These are phyloP conservation scores for Phytopythium vexans DNA, from an alignment of 352 stramenopile species.

Conservation along the genomic window DNA sequence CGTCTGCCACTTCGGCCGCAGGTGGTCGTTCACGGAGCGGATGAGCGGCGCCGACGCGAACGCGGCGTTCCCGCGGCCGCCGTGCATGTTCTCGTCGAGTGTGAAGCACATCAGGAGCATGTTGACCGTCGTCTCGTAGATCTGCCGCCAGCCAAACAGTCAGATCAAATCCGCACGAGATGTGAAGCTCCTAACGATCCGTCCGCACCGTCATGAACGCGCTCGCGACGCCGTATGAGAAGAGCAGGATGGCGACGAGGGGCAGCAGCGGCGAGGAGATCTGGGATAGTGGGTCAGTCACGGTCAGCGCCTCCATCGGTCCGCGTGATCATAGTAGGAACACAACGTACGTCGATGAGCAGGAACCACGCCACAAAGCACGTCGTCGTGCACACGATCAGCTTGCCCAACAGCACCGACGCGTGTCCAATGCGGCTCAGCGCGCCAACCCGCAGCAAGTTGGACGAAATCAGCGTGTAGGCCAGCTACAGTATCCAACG, in stretches of 20 bases:
- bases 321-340: too few relatives aligned
- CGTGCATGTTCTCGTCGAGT: slow-evolving; percentile 80
- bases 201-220: slow-evolving; percentile 74
- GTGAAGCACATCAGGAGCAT: slow-evolving; percentile 86
- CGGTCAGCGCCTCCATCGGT: too few relatives aligned
- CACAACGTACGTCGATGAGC: slow-evolving; percentile 47
- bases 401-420: slow-evolving; percentile 67
- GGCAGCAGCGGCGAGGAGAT: slow-evolving; percentile 60
- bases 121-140: slow-evolving; percentile 86
- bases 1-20: slow-evolving; percentile 84
- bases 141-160: slow-evolving; percentile 23
- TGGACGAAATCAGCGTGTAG: slow-evolving; percentile 67
- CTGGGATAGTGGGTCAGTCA: slow-evolving; percentile 10
- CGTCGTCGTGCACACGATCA: slow-evolving; percentile 73
- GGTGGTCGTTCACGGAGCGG: slow-evolving; percentile 76
- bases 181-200: not conserved
- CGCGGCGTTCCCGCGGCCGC: slow-evolving; percentile 61
- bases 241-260: slow-evolving; percentile 58
- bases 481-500: slow-evolving; percentile 30
- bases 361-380: slow-evolving; percentile 72
- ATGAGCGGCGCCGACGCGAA: slow-evolving; percentile 64
- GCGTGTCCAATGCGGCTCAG: slow-evolving; percentile 65
- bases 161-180: not conserved
- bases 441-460: slow-evolving; percentile 59
- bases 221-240: slow-evolving; percentile 76